These are phyloP conservation scores for Fusarium nodosum DNA, from an alignment of 2,329 filamentous ascomycete species.

Conservation along the genomic window DNA sequence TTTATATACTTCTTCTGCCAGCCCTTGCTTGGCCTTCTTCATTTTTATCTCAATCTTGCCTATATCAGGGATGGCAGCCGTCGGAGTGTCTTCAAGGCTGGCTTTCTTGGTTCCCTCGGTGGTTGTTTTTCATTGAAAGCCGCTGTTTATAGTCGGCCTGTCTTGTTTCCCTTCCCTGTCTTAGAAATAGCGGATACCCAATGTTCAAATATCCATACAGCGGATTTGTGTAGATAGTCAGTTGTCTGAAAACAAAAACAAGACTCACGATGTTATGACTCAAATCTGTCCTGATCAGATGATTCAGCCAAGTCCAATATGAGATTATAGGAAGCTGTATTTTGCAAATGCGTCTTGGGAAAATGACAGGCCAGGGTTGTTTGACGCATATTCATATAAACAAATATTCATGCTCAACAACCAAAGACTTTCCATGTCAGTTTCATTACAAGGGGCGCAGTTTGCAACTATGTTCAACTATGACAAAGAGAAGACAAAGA, in stretches of 20 bases:
- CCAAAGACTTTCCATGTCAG: neutral
- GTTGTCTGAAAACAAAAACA: slow-evolving; percentile 26
- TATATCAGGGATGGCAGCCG: neutral
- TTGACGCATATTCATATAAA: neutral
- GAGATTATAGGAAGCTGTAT: neutral
- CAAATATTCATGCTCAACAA: neutral
- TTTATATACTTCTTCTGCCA: slow-evolving; percentile 14
- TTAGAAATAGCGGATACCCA: slow-evolving; percentile 21
- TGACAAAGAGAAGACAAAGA: slow-evolving; percentile 30
- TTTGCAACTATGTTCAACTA: neutral
- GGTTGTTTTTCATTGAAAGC: slow-evolving; percentile 10
- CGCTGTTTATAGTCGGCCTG: slow-evolving; percentile 5
- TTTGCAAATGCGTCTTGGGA: neutral
- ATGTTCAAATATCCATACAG: slow-evolving; percentile 2
- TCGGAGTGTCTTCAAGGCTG: slow-evolving; percentile 3
- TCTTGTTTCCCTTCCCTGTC: slow-evolving; percentile 25
- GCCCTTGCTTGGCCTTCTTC: slow-evolving; percentile 1
- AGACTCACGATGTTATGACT: slow-evolving; percentile 36
- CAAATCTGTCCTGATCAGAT: neutral
- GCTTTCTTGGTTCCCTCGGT: slow-evolving; percentile 2
- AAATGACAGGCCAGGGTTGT: neutral
- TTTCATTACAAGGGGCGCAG: neutral
- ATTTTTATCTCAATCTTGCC: slow-evolving; percentile 8
- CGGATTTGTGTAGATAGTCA: slow-evolving; percentile 29
- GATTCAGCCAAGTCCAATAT: neutral